Conservation (phyloP, 495 filamentous ascomycete genomes). For the Hyaloscypha finlandica region DNA sequence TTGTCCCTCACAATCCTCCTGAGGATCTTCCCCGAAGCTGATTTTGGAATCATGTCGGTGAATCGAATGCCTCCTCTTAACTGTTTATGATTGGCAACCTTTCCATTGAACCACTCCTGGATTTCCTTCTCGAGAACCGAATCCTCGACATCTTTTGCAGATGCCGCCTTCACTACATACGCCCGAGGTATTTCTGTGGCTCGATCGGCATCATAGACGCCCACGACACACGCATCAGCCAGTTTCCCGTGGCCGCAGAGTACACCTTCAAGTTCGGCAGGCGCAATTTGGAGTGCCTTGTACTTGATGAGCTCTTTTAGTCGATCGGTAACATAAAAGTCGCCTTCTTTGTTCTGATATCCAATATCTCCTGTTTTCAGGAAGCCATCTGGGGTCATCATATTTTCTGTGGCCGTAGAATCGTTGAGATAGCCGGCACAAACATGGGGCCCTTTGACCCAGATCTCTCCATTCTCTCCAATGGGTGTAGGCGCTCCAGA, state of each 20-base stretch:
- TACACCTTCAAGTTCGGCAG: conserved; percentile 72
- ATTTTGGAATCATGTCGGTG: conserved; percentile 81
- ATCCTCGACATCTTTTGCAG: conserved; percentile 47
- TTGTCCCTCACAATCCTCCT: conserved; percentile 59
- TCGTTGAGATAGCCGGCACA: conserved; percentile 69
- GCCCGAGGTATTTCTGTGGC: conserved; percentile 81
- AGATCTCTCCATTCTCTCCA: conserved; percentile 64
- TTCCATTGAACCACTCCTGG: conserved; percentile 56
- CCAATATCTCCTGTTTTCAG: conserved; percentile 69
- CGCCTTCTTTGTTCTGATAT: conserved; percentile 54
- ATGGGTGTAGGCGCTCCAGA: conserved; percentile 37
- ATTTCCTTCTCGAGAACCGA: conserved; percentile 54
- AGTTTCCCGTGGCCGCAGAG: conserved; percentile 68
- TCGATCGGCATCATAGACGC: conserved; percentile 63
- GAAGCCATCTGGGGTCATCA: conserved; percentile 62
- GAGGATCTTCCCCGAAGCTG: conserved; percentile 80
- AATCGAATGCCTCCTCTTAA: conserved; percentile 80
- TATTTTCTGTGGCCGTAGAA: conserved; percentile 50
- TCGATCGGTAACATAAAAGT: conserved; percentile 64
- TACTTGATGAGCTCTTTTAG: conserved; percentile 73
- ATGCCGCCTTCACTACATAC: conserved; percentile 67
- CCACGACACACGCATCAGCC: conserved; percentile 78
- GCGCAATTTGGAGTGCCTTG: conserved; percentile 72
- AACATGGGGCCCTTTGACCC: conserved; percentile 64
- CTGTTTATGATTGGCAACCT: conserved; percentile 63